Evolutionary conservation across 352 stramenopile genomes (phyloP).

Genomic region (Globisporangium paddicum): DNA sequence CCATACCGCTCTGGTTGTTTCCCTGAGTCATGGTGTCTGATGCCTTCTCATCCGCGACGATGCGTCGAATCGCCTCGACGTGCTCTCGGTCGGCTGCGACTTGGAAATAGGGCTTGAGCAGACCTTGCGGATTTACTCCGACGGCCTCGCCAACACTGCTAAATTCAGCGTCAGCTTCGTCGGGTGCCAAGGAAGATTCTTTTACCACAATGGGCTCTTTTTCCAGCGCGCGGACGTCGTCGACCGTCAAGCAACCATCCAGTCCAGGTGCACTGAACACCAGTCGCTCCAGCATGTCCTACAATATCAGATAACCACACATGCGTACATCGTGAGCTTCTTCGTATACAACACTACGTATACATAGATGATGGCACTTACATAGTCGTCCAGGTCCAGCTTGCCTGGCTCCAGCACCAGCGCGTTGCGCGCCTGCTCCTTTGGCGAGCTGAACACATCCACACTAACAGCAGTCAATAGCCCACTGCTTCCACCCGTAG

Average conservation of each 20-base stretch:
- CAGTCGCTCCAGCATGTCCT: constrained; percentile 31
- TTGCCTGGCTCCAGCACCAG: constrained; percentile 23
- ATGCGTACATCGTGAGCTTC: neutral
- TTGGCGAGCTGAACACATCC: constrained; percentile 12
- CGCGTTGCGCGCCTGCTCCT: constrained; percentile 35
- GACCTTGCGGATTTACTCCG: constrained; percentile 40
- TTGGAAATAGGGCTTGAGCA: constrained; percentile 71
- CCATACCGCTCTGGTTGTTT: constrained; percentile 37
- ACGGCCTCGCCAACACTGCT: constrained; percentile 26
- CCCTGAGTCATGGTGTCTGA: constrained; percentile 46
- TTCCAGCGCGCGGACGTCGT: constrained; percentile 28
- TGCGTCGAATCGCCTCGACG: constrained; percentile 44
- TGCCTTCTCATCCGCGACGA: constrained; percentile 62
- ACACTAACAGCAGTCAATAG: neutral
- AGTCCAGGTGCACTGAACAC: constrained; percentile 53
- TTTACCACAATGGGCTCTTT: neutral
- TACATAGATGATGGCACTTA: neutral
- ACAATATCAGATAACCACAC: neutral
- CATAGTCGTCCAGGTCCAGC: constrained; percentile 23
- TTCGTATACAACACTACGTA: neutral
- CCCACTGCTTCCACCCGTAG: neutral
- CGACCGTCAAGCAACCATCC: constrained; percentile 39
- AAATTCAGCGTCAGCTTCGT: constrained; percentile 1
- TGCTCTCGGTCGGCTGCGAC: constrained; percentile 47
- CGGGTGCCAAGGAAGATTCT: too few relatives aligned